These are phyloP conservation scores for Trametes cinnabarina DNA, from an alignment of 768 basidiomycete genomes.

Conservation along the genomic window DNA sequence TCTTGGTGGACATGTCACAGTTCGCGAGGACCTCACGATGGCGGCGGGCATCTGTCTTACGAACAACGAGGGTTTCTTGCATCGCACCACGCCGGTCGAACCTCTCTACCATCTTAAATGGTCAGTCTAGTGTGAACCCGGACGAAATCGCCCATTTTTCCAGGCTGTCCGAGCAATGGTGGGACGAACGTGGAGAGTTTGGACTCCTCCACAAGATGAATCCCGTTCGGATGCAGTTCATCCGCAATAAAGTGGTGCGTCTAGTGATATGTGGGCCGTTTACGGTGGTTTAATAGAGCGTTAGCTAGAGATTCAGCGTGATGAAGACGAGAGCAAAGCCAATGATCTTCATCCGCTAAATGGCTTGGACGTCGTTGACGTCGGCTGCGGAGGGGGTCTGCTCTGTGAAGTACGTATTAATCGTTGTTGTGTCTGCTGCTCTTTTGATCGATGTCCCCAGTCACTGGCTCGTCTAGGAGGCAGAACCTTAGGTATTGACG, in stretches of 20 bases:
- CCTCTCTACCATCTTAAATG: not conserved
- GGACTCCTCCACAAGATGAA: constrained; percentile 91
- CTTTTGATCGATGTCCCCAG: constrained; percentile 37
- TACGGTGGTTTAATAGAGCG: not conserved
- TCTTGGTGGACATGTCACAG: too few relatives aligned
- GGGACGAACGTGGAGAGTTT: constrained; percentile 94
- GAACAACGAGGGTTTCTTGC: too few relatives aligned
- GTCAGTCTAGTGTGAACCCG: constrained; percentile 57
- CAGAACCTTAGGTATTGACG: constrained; percentile 88
- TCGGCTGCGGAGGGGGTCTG: constrained; percentile 95
- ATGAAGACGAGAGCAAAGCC: constrained; percentile 44
- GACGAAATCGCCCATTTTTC: constrained; percentile 90
- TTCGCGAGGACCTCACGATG: too few relatives aligned
- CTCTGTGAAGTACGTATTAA: constrained; percentile 71
- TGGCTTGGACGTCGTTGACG: constrained; percentile 77
- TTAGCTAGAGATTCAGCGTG: constrained; percentile 52
- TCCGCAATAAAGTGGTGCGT: constrained; percentile 64
- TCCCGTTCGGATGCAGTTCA: constrained; percentile 79
- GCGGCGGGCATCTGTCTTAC: too few relatives aligned
- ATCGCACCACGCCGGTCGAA: not conserved
- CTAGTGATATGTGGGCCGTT: too few relatives aligned
- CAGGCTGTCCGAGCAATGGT: constrained; percentile 86
- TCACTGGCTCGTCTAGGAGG: constrained; percentile 87
- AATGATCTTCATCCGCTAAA: constrained; percentile 41
- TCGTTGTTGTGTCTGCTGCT: not conserved